phyloP scores from a whole-genome alignment of 2,329 filamentous ascomycete species.

The Alternaria solani region DNA sequence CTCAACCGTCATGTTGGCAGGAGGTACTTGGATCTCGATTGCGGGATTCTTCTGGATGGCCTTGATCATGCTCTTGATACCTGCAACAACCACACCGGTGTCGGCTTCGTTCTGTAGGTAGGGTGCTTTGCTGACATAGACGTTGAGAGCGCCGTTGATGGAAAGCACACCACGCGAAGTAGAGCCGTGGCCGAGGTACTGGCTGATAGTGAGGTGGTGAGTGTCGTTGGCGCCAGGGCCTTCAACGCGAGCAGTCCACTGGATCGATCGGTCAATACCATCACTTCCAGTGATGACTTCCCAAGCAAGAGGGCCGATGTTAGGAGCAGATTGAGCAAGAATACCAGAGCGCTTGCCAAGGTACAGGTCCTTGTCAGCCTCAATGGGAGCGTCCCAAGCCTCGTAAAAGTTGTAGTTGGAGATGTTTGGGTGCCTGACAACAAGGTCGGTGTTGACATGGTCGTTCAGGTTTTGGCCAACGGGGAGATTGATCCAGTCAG shows the following conservation, averaged over 20 bases:
- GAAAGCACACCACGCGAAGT: slow-evolving; percentile 69
- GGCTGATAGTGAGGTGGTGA: slow-evolving; percentile 53
- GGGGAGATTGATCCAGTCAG: slow-evolving; percentile 61
- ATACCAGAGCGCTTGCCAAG: slow-evolving; percentile 64
- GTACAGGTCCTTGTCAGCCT: slow-evolving; percentile 52
- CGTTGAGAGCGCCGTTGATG: slow-evolving; percentile 65
- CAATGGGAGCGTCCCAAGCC: slow-evolving; percentile 61
- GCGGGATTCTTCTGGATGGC: slow-evolving; percentile 63
- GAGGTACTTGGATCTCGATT: slow-evolving; percentile 66
- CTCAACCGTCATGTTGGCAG: slow-evolving; percentile 59
- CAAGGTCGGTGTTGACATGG: slow-evolving; percentile 65
- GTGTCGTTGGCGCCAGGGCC: slow-evolving; percentile 56
- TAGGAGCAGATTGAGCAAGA: slow-evolving; percentile 69
- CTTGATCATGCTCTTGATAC: slow-evolving; percentile 67
- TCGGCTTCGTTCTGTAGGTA: slow-evolving; percentile 67
- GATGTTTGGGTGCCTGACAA: slow-evolving; percentile 61
- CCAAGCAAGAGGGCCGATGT: slow-evolving; percentile 70
- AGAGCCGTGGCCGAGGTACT: slow-evolving; percentile 70
- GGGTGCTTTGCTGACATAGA: slow-evolving; percentile 66
- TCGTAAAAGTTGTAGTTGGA: slow-evolving; percentile 72
- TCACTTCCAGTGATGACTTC: slow-evolving; percentile 66
- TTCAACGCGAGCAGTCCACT: slow-evolving; percentile 72
- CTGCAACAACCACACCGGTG: slow-evolving; percentile 68
- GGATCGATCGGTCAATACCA: slow-evolving; percentile 68
- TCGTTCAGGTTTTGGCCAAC: slow-evolving; percentile 62